Percentiles rank a stretch among this genome's conserved stretches.
Evolutionary conservation across 2,329 filamentous ascomycete species (phyloP).

Genomic region (Fusarium mangiferae): DNA sequence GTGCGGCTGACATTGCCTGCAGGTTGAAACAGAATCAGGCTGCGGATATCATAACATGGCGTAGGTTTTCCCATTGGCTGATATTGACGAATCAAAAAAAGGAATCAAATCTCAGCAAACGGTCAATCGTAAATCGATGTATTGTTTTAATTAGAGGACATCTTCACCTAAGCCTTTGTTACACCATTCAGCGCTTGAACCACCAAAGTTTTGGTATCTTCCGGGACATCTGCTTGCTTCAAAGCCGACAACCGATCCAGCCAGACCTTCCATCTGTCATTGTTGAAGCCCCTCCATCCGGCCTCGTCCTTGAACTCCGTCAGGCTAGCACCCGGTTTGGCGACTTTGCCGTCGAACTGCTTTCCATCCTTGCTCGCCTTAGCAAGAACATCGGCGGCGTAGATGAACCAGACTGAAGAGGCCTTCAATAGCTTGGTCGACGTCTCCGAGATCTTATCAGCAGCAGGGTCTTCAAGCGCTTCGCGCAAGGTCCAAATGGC

Average conservation of each 20-base stretch:
- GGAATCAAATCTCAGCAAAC: no score
- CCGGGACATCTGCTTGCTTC: background rate
- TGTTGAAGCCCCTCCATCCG: slow-evolving; percentile 33
- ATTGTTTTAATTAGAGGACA: no score
- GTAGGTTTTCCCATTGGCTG: background rate
- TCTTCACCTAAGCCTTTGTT: no score
- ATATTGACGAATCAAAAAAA: no score
- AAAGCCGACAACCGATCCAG: background rate
- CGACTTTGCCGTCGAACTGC: slow-evolving; percentile 38
- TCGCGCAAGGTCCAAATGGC: slow-evolving; percentile 33
- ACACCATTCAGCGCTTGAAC: background rate
- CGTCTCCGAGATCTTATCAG: slow-evolving; percentile 1
- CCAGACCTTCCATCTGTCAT: slow-evolving; percentile 29
- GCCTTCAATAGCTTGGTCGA: slow-evolving; percentile 9
- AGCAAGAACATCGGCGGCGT: background rate
- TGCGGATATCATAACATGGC: background rate
- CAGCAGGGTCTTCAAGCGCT: slow-evolving; percentile 28
- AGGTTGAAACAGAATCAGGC: background rate
- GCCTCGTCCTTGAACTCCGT: background rate
- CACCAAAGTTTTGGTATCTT: background rate
- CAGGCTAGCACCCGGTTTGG: slow-evolving; percentile 20
- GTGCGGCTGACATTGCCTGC: background rate
- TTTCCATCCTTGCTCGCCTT: background rate
- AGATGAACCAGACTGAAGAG: slow-evolving; percentile 25
- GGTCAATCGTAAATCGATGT: no score